Evolutionary conservation across 1,284 basidiomycete species (phyloP), one percentile per base, ranked within the genome.

Genomic region (Fomitopsis pinicola): DNA sequence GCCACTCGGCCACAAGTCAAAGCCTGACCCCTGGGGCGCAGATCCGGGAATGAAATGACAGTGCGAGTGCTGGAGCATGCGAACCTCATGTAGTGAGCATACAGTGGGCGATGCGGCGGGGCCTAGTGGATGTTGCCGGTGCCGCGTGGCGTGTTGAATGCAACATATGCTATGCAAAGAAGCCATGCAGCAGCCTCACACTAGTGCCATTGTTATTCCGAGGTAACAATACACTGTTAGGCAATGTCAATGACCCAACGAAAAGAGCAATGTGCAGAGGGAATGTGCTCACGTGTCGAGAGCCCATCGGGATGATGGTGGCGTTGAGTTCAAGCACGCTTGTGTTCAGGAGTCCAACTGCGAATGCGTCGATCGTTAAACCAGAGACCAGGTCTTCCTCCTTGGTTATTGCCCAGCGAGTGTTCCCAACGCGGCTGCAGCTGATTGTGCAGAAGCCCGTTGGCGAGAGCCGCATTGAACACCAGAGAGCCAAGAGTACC

Each of bases 361-460:
- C 62, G 59, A 48, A 81, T 61, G 54, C 72, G 70, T 42, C 58
- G 60, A 10, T 76, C 76, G 10, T 69, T 68, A 77, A 78, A 83
- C 85, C 88, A 91, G 12, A 91, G 70, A 1, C 79, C 82, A 0
- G 87, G 86, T 35, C 82, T 77, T 2, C 82, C 75, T 26, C 36
- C 15, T 7, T 10, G 22, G 12, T 5, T 22, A 33, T 14, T 22
- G 36, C 15, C 28, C 42, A 52, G 9, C 56, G 63, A 22, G 28
- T 58, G 63, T 67, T 92, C 89, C 87, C 90, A 92, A 15, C 88
- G 78, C 8, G 89, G 76, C 64, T 91, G 86, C 64, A 88, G 72
- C 53, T 79, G 75, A 1, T 83, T 84, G 3, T 78, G 73, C 19
- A 92, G 72, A 19, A 91, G 53, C 2, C 88, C 87, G 8, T 82